Conservation (phyloP, 129 eudicot species). For the Ambrosia artemisiifolia region DNA sequence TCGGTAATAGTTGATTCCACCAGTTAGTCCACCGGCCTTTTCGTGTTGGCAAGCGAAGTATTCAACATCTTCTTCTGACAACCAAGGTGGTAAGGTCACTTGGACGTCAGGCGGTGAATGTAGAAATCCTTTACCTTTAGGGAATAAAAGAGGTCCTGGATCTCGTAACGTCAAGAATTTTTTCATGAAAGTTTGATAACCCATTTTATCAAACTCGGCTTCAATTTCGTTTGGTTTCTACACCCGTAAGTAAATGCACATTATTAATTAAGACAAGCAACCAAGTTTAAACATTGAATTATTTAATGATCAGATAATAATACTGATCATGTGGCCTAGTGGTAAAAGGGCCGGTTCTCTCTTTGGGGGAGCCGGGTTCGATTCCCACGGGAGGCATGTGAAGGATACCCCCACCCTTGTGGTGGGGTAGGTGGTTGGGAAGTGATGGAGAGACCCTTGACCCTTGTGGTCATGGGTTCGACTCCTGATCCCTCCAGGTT, state of each 20-base stretch:
- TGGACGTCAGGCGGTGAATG: constrained; percentile 20
- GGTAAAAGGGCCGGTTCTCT: too few relatives aligned
- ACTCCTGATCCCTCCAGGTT: too few relatives aligned
- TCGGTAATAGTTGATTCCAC: constrained; percentile 71
- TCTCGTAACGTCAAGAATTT: constrained; percentile 34
- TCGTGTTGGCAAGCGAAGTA: constrained; percentile 42
- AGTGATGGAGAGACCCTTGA: too few relatives aligned
- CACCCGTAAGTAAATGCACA: background rate
- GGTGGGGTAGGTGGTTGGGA: too few relatives aligned
- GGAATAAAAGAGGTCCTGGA: constrained; percentile 39
- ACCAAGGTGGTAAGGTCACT: constrained; percentile 53
- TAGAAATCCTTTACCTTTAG: constrained; percentile 37
- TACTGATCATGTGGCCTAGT: too few relatives aligned
- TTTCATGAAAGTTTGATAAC: constrained; percentile 21
- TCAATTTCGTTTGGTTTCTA: constrained; percentile 45
- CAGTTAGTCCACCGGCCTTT: constrained; percentile 61
- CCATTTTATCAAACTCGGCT: constrained; percentile 40
- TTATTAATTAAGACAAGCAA: background rate
- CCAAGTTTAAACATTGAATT: too few relatives aligned
- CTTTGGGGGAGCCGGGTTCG: too few relatives aligned
- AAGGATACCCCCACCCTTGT: too few relatives aligned
- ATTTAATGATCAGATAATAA: too few relatives aligned
- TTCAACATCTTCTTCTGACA: constrained; percentile 48
- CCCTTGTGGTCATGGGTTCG: too few relatives aligned
- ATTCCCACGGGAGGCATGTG: too few relatives aligned